phyloP scores from a whole-genome alignment of 2,329 filamentous ascomycete genomes.

The Reticulascus tulasneorum region DNA sequence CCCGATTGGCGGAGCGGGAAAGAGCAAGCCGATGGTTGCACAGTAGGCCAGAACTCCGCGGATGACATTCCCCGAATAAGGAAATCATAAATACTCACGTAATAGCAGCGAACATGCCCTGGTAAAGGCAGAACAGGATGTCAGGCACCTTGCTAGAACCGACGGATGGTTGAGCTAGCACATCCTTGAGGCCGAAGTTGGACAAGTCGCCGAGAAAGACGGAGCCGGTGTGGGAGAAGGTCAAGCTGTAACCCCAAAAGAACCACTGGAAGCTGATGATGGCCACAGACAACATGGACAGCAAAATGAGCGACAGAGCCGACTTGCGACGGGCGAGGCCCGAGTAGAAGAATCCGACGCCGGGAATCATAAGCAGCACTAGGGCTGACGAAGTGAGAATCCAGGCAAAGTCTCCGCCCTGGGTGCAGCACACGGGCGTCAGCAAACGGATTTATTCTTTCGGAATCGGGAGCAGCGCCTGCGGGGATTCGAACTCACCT shows the following conservation, averaged over 20 bases:
- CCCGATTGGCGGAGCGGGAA: background rate
- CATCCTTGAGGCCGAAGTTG: slow-evolving; percentile 78
- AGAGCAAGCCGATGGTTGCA: too few relatives aligned
- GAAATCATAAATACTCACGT: slow-evolving; percentile 68
- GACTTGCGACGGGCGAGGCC: slow-evolving; percentile 87
- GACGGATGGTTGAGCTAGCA: slow-evolving; percentile 71
- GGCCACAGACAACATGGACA: slow-evolving; percentile 75
- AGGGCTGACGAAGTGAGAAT: slow-evolving; percentile 72
- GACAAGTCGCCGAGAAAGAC: slow-evolving; percentile 73
- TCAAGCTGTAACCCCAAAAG: slow-evolving; percentile 88
- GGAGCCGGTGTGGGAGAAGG: slow-evolving; percentile 77
- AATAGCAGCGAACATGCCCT: slow-evolving; percentile 86
- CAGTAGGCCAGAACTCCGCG: too few relatives aligned
- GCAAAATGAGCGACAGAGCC: slow-evolving; percentile 79
- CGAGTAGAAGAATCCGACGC: slow-evolving; percentile 92
- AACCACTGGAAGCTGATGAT: slow-evolving; percentile 91
- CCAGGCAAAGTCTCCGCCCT: slow-evolving; percentile 82
- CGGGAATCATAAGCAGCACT: slow-evolving; percentile 88
- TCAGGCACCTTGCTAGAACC: slow-evolving; percentile 72
- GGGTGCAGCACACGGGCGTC: background rate
- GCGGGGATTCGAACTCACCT: slow-evolving; percentile 44
- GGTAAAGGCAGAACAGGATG: slow-evolving; percentile 78
- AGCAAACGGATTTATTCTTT: slow-evolving; percentile 2
- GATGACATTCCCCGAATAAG: too few relatives aligned
- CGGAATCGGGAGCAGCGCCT: slow-evolving; percentile 8